Conservation (phyloP, 352 stramenopile species). For the Phytopythium ostracodes region DNA sequence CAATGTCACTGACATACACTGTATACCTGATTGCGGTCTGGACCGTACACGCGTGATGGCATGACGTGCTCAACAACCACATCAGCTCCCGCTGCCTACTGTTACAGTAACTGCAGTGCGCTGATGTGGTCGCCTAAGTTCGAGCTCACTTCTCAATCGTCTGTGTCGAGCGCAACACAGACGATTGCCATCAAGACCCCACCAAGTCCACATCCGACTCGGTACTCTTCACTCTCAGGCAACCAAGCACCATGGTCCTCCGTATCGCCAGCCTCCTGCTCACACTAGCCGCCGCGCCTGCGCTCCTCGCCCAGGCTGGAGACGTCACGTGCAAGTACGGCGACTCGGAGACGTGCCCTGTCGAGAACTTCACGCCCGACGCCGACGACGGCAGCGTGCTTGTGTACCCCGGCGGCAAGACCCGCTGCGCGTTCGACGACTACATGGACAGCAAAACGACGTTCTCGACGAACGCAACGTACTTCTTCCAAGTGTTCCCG, state of each 20-base stretch:
- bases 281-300: constrained; percentile 9
- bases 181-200: neutral
- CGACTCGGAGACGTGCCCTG: constrained; percentile 21
- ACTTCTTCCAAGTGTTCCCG: constrained; percentile 59
- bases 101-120: no score
- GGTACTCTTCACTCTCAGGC: neutral
- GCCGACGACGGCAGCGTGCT: constrained; percentile 27
- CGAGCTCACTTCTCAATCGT: constrained; percentile 3
- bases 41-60: no score
- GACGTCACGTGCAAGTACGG: constrained; percentile 26
- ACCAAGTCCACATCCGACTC: neutral
- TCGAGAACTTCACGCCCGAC: constrained; percentile 24
- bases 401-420: constrained; percentile 44
- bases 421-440: constrained; percentile 47
- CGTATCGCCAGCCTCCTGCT: constrained; percentile 1
- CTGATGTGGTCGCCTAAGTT: no score
- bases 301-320: neutral
- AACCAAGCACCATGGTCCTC: constrained; percentile 1
- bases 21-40: no score
- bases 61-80: neutral
- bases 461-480: constrained; percentile 43
- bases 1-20: no score
- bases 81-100: neutral
- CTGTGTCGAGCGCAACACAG: neutral
- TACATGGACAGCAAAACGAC: constrained; percentile 20